phyloP scores from a whole-genome alignment of 805 yeast genomes.

The Lipomyces lipofer region DNA sequence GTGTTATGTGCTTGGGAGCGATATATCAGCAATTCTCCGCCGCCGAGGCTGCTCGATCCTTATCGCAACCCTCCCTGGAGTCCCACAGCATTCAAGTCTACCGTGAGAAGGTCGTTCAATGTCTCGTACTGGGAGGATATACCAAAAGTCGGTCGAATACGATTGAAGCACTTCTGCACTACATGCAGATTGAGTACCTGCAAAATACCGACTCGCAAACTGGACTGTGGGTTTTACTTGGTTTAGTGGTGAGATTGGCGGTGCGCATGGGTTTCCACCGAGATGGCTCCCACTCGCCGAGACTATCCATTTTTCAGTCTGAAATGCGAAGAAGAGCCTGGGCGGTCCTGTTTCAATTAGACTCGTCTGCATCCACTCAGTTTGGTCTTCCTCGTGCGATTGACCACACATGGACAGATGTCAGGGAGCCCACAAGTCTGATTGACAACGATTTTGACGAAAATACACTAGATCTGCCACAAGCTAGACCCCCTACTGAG shows the following conservation, averaged over 20 bases:
- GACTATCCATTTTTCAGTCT: constrained; percentile 37
- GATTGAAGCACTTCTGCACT: too few species aligned
- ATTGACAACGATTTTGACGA: constrained; percentile 34
- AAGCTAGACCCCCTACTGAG: constrained; percentile 18
- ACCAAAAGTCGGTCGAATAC: too few species aligned
- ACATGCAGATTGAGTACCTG: too few species aligned
- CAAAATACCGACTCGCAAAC: too few species aligned
- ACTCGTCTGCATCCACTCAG: constrained; percentile 32
- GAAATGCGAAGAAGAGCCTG: constrained; percentile 38
- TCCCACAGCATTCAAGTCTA: constrained; percentile 35
- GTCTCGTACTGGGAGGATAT: constrained; percentile 33
- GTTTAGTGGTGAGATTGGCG: too few species aligned
- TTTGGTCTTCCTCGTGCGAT: constrained; percentile 39
- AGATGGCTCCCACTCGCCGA: constrained; percentile 29
- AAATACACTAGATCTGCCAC: constrained; percentile 24
- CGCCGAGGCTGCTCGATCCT: background rate
- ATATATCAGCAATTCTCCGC: background rate
- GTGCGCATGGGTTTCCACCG: constrained; percentile 36
- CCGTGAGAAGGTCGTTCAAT: constrained; percentile 31
- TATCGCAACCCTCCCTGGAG: too few species aligned
- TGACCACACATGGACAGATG: constrained; percentile 35
- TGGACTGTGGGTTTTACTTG: too few species aligned
- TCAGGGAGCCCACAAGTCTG: constrained; percentile 32
- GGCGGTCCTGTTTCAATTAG: constrained; percentile 33
- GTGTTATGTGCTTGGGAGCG: constrained; percentile 28